These are phyloP conservation scores for Sugiyamaella paludigena DNA, from an alignment of 1,139 yeast genomes.

Conservation along the genomic window DNA sequence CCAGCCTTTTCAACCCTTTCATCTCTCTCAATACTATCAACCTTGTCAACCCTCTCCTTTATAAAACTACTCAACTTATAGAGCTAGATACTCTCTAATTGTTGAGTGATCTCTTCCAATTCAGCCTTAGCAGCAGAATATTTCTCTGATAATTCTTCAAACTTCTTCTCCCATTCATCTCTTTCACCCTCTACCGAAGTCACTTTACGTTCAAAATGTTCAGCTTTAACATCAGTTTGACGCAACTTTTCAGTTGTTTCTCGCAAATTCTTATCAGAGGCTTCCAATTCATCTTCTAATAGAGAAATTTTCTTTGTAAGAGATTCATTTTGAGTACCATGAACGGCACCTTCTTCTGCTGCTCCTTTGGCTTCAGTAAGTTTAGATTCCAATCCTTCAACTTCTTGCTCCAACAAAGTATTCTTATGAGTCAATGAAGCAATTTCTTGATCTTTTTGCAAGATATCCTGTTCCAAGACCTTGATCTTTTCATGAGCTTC, in stretches of 20 bases:
- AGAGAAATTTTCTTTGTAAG: conserved; percentile 88
- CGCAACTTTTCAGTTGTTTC: conserved; percentile 93
- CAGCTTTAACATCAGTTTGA: conserved; percentile 95
- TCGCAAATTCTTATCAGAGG: conserved; percentile 85
- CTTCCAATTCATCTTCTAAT: conserved; percentile 92
- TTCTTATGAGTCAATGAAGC: conserved; percentile 91
- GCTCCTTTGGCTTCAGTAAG: conserved; percentile 79
- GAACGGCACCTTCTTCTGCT: conserved; percentile 89
- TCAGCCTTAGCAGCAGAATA: conserved; percentile 83
- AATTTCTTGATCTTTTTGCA: conserved; percentile 93
- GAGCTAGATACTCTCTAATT: conserved; percentile 75
- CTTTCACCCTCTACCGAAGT: conserved; percentile 89
- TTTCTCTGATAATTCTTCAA: conserved; percentile 81
- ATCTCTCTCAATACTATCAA: too few relatives aligned
- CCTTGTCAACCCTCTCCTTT: too few relatives aligned
- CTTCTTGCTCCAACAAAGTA: conserved; percentile 83
- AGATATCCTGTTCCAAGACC: conserved; percentile 84
- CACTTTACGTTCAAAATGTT: conserved; percentile 94
- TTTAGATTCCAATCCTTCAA: conserved; percentile 81
- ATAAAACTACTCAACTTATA: too few relatives aligned
- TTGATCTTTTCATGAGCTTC: conserved; percentile 78
- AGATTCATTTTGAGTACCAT: conserved; percentile 86
- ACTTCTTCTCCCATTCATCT: conserved; percentile 88
- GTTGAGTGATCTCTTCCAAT: conserved; percentile 90
- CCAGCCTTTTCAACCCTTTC: too few relatives aligned